A percentile compares a stretch with the other conserved stretches of the same genome.
Conservation (phyloP, 1,284 basidiomycete genomes). For the Pseudozyma thailandica region DNA sequence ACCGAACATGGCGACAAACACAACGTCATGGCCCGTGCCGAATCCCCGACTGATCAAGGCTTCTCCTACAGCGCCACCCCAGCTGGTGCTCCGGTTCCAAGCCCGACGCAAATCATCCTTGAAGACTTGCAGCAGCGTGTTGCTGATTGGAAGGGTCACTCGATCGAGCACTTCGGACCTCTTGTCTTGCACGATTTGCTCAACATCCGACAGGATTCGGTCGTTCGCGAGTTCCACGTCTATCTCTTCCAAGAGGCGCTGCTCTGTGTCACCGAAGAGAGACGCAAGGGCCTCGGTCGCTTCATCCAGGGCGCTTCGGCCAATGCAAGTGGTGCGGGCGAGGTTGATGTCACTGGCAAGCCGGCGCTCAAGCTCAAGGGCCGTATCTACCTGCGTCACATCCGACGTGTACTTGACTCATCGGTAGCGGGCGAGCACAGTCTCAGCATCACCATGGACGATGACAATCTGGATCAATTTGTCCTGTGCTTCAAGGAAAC, state of each 20-base stretch:
- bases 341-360: constrained; percentile 68
- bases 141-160: constrained; percentile 92
- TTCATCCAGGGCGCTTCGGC: constrained; percentile 75
- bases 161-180: constrained; percentile 81
- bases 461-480: constrained; percentile 89
- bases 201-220: constrained; percentile 83
- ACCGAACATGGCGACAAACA: constrained; percentile 40
- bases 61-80: constrained; percentile 57
- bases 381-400: constrained; percentile 91
- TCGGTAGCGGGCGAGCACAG: constrained; percentile 82
- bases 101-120: constrained; percentile 78
- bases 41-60: constrained; percentile 35
- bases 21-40: constrained; percentile 25
- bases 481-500: constrained; percentile 92
- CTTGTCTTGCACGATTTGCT: constrained; percentile 91
- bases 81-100: constrained; percentile 62
- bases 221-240: constrained; percentile 89
- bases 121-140: constrained; percentile 87
- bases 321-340: constrained; percentile 5
- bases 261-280: constrained; percentile 94
- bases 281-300: constrained; percentile 78
- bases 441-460: constrained; percentile 93
- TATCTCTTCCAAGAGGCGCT: constrained; percentile 97
- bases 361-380: constrained; percentile 90
- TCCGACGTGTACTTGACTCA: constrained; percentile 83